Evolutionary conservation across 257 asterid species (phyloP), one percentile per base, ranked within the genome.

Genomic region (Solanum lycopersicoides): DNA sequence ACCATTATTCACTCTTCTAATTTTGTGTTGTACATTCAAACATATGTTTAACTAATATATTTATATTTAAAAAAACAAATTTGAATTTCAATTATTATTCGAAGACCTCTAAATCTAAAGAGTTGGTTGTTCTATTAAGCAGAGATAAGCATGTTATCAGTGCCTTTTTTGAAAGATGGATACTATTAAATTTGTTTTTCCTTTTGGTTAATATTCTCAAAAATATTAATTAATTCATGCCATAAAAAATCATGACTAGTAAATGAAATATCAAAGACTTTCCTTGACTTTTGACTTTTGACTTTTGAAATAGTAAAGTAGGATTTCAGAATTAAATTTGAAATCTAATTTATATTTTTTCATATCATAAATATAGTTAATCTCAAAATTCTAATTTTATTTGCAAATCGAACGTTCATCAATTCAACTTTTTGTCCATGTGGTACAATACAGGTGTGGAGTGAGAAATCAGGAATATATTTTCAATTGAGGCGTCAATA

Each of bases 371-470:
- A 7, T 68, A 68, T 69, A 14, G 30, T 8, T 30, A 14, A 56
- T 20, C 1, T 56, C 4, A 20, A 56, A 56, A 56, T 56, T 56
- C 7, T 20, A 69, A 15, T 0, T 69, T 69, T 30, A 1, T 69
- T 1, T 0, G 1, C 0, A 0, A 32, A 69, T 0, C 12, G 4
- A 32, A 32, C 0, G 7, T 7, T 0, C 2, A 32, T 32, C 1
- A 5, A 69, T 69, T 69, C 12, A 30, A 30, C 7, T 1, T 69
- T 15, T 32, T 32, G 25, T 71, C 6, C 44, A 34, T 71, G 34
- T 34, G 77, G 11, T 30, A 32, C 42, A 14, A 18, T 30, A 69
- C 6, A 69, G 18, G n/a, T 15, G 41, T 30, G 76, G 12, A 30
- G 41, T 69, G 75, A 7, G 42, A 71, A 32, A 71, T 73, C 30